Conservation (phyloP, 2,329 filamentous ascomycete genomes). For the Penicillium concentricum region DNA sequence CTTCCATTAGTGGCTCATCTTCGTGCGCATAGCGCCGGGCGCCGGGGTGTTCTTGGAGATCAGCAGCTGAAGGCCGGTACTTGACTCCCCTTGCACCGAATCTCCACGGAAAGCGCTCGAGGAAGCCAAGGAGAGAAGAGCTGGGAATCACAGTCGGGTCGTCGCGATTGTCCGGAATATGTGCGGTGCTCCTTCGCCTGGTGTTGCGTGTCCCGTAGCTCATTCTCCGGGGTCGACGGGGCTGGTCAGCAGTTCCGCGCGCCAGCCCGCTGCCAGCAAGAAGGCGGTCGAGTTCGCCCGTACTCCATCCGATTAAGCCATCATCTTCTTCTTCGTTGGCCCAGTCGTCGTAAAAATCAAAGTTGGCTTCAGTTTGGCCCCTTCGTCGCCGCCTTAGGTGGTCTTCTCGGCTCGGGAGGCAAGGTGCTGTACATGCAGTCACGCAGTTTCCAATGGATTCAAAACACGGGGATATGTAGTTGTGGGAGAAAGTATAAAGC, state of each 20-base stretch:
- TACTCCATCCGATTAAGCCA: constrained; percentile 72
- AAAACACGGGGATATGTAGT: constrained; percentile 81
- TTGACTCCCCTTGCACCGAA: constrained; percentile 73
- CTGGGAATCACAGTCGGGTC: constrained; percentile 90
- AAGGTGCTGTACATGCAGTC: constrained; percentile 66
- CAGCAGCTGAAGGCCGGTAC: constrained; percentile 88
- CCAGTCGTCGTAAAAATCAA: constrained; percentile 99
- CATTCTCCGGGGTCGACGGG: constrained; percentile 76
- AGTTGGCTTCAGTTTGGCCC: constrained; percentile 72
- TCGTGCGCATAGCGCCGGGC: constrained; percentile 53
- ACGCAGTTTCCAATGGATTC: constrained; percentile 64
- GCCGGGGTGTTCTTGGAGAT: constrained; percentile 82
- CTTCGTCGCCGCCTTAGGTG: constrained; percentile 69
- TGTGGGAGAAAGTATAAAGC: constrained; percentile 84
- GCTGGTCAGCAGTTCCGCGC: constrained; percentile 56
- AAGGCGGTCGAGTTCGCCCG: constrained; percentile 81
- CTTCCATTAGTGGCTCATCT: constrained; percentile 68
- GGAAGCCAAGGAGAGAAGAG: constrained; percentile 79
- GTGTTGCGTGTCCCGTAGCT: constrained; percentile 75
- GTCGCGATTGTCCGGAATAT: constrained; percentile 50
- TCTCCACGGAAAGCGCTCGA: constrained; percentile 80
- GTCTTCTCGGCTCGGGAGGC: constrained; percentile 70
- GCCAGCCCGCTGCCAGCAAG: constrained; percentile 63
- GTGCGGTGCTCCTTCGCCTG: constrained; percentile 57
- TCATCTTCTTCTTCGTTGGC: constrained; percentile 62